Conservation (phyloP, 2,329 filamentous ascomycete species). For the Alternaria viburni region DNA sequence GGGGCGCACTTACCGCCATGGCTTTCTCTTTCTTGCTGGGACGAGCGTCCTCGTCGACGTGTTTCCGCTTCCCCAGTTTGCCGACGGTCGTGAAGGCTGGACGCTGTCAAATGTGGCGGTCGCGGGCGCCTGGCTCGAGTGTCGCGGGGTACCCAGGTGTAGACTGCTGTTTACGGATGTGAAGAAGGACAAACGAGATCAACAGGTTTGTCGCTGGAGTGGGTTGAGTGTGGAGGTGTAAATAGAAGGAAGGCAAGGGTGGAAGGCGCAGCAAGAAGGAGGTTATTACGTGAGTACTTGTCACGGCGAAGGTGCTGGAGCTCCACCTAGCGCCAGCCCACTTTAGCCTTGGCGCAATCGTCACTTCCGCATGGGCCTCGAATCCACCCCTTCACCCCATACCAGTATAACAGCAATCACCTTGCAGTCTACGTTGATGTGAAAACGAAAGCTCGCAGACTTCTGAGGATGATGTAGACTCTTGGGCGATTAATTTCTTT, state of each 20-base stretch:
- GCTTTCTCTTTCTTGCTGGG: conserved; percentile 51
- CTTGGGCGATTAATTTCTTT: background rate
- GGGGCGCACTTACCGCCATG: conserved; percentile 48
- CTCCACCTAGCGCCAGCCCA: conserved; percentile 23
- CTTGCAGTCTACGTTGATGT: background rate
- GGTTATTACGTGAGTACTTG: conserved; percentile 23
- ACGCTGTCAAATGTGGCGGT: conserved; percentile 31
- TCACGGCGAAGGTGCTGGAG: conserved; percentile 29
- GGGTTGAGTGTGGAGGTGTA: background rate
- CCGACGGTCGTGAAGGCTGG: conserved; percentile 35
- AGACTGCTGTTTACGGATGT: background rate
- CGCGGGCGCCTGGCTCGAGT: conserved; percentile 13
- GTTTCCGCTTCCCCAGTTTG: conserved; percentile 54
- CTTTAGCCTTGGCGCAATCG: conserved; percentile 19
- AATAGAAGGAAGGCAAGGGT: conserved; percentile 1
- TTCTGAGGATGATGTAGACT: background rate
- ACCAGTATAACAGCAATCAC: background rate
- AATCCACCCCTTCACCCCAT: background rate
- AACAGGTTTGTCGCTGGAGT: conserved; percentile 5
- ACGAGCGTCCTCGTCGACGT: conserved; percentile 47
- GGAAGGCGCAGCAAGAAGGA: conserved; percentile 18
- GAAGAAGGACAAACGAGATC: conserved; percentile 3
- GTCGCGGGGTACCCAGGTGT: conserved; percentile 20
- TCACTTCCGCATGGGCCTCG: background rate
- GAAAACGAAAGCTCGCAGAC: background rate